phyloP scores from a whole-genome alignment of 2,329 filamentous ascomycete genomes.

The Karstenula rhodostoma region DNA sequence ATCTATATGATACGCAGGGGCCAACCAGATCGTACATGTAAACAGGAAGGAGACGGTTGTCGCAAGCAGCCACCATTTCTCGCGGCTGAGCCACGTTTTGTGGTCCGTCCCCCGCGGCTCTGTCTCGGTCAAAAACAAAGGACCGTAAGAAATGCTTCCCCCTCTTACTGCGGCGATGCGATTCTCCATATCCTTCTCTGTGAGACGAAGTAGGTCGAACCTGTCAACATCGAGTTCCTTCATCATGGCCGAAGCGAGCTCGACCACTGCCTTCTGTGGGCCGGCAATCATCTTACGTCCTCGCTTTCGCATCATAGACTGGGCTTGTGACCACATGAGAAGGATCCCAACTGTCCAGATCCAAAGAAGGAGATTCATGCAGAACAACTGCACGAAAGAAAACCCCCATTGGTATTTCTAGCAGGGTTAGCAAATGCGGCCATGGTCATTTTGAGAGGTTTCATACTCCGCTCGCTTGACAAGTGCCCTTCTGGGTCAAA shows the following conservation, averaged over 20 bases:
- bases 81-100: not conserved
- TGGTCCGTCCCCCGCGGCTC: too few relatives aligned
- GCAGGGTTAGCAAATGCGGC: too few relatives aligned
- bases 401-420: constrained; percentile 36
- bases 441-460: too few relatives aligned
- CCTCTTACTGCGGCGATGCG: not conserved
- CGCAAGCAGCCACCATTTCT: not conserved
- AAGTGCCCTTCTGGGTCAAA: constrained; percentile 18
- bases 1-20: too few relatives aligned
- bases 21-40: too few relatives aligned
- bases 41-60: not conserved
- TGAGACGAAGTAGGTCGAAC: too few relatives aligned
- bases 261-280: constrained; percentile 29
- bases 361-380: constrained; percentile 21
- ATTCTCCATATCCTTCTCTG: not conserved
- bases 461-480: constrained; percentile 17
- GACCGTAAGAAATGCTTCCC: not conserved
- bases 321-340: constrained; percentile 25
- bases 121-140: not conserved
- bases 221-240: constrained; percentile 1
- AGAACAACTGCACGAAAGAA: constrained; percentile 31
- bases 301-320: constrained; percentile 16
- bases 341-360: constrained; percentile 29
- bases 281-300: constrained; percentile 21
- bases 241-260: constrained; percentile 31